A percentile compares a stretch with the other conserved stretches of the same genome.
Conservation (phyloP, 306 rosid genomes). For the Cucurbita moschata region DNA sequence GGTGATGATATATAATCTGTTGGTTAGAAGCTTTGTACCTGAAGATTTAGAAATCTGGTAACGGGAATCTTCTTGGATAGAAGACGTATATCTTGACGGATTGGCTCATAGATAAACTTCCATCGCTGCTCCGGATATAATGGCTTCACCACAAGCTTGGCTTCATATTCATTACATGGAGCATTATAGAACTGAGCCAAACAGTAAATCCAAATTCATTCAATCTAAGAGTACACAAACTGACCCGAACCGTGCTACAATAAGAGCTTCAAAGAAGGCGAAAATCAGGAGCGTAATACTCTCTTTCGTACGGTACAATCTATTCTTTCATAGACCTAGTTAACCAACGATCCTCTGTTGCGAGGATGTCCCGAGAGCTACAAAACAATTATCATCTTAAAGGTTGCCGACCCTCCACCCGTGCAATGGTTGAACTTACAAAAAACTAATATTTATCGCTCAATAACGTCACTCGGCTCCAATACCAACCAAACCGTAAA, state of each 20-base stretch:
- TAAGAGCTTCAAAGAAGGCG: not conserved
- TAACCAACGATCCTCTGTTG: not conserved
- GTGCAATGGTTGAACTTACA: not conserved
- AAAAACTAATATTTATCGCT: not conserved
- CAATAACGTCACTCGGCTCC: not conserved
- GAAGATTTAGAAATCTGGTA: constrained; percentile 71
- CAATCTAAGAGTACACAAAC: not conserved
- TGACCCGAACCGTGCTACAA: not conserved
- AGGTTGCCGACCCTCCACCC: not conserved
- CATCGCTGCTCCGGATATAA: constrained; percentile 63
- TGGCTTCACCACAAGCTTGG: constrained; percentile 83
- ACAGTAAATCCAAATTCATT: constrained; percentile 1
- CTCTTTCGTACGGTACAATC: not conserved
- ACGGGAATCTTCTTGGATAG: constrained; percentile 84
- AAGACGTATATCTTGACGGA: constrained; percentile 55
- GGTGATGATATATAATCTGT: not conserved
- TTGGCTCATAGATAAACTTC: constrained; percentile 75
- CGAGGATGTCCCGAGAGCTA: not conserved
- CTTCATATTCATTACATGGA: constrained; percentile 60
- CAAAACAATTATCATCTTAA: not conserved
- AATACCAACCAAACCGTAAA: not conserved
- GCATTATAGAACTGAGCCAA: constrained; percentile 69
- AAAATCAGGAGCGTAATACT: not conserved
- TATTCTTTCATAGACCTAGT: not conserved
- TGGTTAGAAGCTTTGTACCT: constrained; percentile 31